Conservation (phyloP, 768 basidiomycete genomes). For the Kwoniella shandongensis region DNA sequence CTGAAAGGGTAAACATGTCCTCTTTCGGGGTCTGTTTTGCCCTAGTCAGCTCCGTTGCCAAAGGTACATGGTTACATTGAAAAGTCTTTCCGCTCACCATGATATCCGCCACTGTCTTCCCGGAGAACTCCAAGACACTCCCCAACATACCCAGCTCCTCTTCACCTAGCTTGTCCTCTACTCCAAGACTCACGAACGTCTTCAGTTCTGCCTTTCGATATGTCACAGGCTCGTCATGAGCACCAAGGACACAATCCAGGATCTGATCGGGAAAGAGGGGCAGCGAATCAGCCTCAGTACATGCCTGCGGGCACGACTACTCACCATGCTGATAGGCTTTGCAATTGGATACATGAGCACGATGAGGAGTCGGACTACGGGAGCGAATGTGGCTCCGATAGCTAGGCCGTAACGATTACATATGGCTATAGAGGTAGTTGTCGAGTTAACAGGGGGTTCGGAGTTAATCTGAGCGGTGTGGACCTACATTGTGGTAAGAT, state of each 20-base stretch:
- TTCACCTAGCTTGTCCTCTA: constrained; percentile 44
- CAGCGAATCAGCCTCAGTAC: no score
- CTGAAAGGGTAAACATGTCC: constrained; percentile 40
- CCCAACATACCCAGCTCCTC: constrained; percentile 47
- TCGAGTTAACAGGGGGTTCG: not conserved
- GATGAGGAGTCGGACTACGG: constrained; percentile 35
- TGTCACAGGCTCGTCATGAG: constrained; percentile 36
- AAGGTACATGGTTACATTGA: not conserved
- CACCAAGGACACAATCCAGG: constrained; percentile 41
- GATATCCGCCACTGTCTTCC: constrained; percentile 42
- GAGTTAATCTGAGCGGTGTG: not conserved
- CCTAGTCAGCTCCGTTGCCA: not conserved
- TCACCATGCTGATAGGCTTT: constrained; percentile 46
- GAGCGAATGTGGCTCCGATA: constrained; percentile 45
- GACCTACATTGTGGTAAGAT: constrained; percentile 45
- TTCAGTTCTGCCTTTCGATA: constrained; percentile 51
- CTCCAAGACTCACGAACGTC: constrained; percentile 45
- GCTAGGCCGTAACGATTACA: constrained; percentile 46
- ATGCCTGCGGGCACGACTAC: constrained; percentile 2
- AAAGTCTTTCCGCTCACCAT: no score
- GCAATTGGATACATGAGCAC: constrained; percentile 45
- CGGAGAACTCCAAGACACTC: constrained; percentile 47
- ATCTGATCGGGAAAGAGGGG: constrained; percentile 16
- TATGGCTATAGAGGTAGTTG: constrained; percentile 25
- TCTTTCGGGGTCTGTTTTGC: constrained; percentile 37